Base-by-base conservation (phyloP, 2,329 filamentous ascomycete species). In the Sporothrix curviconia region DNA sequence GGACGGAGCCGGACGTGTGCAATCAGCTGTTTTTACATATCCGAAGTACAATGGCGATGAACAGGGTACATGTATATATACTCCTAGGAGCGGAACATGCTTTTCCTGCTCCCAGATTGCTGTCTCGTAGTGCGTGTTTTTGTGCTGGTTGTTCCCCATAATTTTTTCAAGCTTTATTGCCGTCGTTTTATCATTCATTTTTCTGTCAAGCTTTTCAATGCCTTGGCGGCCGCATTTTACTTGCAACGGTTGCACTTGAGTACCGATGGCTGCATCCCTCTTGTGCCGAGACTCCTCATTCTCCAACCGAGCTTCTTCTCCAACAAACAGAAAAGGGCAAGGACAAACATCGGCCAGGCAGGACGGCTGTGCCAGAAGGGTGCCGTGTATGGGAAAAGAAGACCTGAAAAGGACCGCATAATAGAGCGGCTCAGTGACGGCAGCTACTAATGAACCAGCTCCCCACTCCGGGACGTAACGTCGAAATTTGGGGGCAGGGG, bases 371-470 rank as follows among this genome's bases (percentile, higher is more conserved):
- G 40, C n/a, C n/a, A n/a, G n/a, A n/a, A n/a, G n/a, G n/a, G n/a
- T n/a, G n/a, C n/a, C n/a, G n/a, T n/a, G n/a, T n/a, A n/a, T n/a
- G n/a, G n/a, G n/a, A n/a, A 44, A 32, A 9, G n/a, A n/a, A 34
- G 44, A 19, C 40, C 40, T 22, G 44, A 19, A 49, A 5, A n/a
- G n/a, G n/a, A n/a, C n/a, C n/a, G n/a, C n/a, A n/a, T n/a, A n/a
- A n/a, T n/a, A n/a, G 24, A 34, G 28, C 34, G 17, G 25, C 28
- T 34, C 19, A 22, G 28, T 46, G 7, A 12, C 32, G 17, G 44
- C 44, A 49, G 14, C 34, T 34, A 49, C 44, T 49, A 49, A 25
- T 49, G 44, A 49, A 19, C 34, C 44, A 49, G 28, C 34, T 49
- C 44, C 30, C 44, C 44, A 49, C 44, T 22, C 28, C 22, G 28